A percentile compares a stretch with the other conserved stretches of the same genome.
Conservation (phyloP, 2,329 filamentous ascomycete species). For the Pochonia chlamydosporia region DNA sequence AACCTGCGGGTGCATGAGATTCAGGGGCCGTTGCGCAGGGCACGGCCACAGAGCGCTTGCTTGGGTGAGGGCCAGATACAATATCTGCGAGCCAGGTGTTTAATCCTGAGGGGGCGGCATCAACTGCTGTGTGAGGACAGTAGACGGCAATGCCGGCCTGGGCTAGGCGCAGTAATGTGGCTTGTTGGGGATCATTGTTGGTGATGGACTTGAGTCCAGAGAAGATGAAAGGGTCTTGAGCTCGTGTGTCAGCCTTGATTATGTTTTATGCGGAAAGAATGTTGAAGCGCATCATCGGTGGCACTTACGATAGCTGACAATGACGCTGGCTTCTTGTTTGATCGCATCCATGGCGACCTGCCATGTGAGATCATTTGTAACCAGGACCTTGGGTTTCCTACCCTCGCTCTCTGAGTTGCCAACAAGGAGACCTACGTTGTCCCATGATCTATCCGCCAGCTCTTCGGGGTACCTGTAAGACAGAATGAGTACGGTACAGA, state of each 20-base stretch:
- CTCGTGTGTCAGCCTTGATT: background rate
- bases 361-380: conserved; percentile 84
- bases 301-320: conserved; percentile 76
- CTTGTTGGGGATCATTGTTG: conserved; percentile 77
- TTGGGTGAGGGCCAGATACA: conserved; percentile 51
- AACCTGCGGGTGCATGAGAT: conserved; percentile 43
- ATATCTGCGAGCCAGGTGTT: conserved; percentile 94
- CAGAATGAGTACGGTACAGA: background rate
- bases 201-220: conserved; percentile 85
- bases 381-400: conserved; percentile 35
- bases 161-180: conserved; percentile 73
- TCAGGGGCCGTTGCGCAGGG: conserved; percentile 37
- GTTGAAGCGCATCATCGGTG: background rate
- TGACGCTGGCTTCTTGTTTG: conserved; percentile 63
- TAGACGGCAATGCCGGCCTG: conserved; percentile 91
- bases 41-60: conserved; percentile 36
- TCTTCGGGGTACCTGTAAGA: conserved; percentile 72
- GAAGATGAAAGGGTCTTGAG: conserved; percentile 97
- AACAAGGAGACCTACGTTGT: conserved; percentile 85
- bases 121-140: conserved; percentile 90
- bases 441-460: conserved; percentile 84
- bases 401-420: conserved; percentile 33
- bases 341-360: conserved; percentile 90
- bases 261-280: background rate
- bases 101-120: conserved; percentile 77